phyloP scores from a whole-genome alignment of 345 rosid genomes.

The Limnanthes douglasii region DNA sequence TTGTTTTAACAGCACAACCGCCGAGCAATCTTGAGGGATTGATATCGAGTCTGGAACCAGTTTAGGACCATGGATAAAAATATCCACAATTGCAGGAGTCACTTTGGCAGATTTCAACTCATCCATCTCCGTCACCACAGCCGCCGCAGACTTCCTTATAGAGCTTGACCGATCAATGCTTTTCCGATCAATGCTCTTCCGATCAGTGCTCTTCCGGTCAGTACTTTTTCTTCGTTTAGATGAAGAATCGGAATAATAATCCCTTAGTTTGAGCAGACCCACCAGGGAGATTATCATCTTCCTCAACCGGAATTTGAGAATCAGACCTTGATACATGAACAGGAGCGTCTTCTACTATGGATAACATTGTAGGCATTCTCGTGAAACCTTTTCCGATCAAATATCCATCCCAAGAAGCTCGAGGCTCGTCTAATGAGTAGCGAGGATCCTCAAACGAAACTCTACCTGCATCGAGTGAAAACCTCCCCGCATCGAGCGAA shows the following conservation, averaged over 20 bases:
- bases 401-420: constrained; percentile 98
- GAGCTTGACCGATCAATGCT: constrained; percentile 88
- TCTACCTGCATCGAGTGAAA: constrained; percentile 44
- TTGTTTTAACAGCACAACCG: too few relatives aligned
- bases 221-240: too few relatives aligned
- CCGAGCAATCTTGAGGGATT: too few relatives aligned
- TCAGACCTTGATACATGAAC: constrained; percentile 54
- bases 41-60: too few relatives aligned
- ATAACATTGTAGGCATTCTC: constrained; percentile 66
- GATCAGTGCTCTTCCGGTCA: too few relatives aligned
- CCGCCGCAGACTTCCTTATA: constrained; percentile 65
- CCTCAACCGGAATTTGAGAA: constrained; percentile 82
- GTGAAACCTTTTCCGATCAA: constrained; percentile 36
- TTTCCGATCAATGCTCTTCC: too few relatives aligned
- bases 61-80: too few relatives aligned
- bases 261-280: constrained; percentile 90
- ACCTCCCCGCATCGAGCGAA: constrained; percentile 51
- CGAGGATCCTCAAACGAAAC: constrained; percentile 62
- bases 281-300: constrained; percentile 63
- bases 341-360: constrained; percentile 88
- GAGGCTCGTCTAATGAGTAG: constrained; percentile 84
- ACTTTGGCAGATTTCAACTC: constrained; percentile 65
- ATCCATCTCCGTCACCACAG: constrained; percentile 83
- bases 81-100: constrained; percentile 50
- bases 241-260: constrained; percentile 76